Conservation (phyloP, 768 basidiomycete species). For the Suillus paluster region DNA sequence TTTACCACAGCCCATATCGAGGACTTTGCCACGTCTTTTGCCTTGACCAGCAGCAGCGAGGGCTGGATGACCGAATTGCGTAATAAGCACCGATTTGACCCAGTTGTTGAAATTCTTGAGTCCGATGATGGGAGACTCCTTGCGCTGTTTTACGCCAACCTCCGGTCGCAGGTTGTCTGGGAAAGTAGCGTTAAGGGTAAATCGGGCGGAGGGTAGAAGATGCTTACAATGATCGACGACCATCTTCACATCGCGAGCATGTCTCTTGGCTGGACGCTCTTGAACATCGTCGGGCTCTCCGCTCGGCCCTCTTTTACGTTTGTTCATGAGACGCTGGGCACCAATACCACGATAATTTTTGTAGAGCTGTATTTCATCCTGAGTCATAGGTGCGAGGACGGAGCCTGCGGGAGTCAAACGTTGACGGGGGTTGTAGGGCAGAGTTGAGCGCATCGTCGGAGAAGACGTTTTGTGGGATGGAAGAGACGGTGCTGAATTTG, state of each 20-base stretch:
- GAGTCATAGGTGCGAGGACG: constrained; percentile 68
- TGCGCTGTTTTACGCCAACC: constrained; percentile 82
- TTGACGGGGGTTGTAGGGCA: constrained; percentile 68
- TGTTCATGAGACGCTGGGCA: constrained; percentile 50
- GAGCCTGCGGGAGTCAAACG: constrained; percentile 64
- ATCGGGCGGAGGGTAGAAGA: constrained; percentile 12
- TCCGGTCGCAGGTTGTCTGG: constrained; percentile 94
- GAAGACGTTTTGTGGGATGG: constrained; percentile 37
- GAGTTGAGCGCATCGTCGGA: constrained; percentile 35
- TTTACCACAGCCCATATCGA: constrained; percentile 99
- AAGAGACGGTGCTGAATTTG: constrained; percentile 38
- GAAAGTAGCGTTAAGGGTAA: constrained; percentile 10
- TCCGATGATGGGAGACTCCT: constrained; percentile 92
- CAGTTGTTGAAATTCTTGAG: constrained; percentile 99
- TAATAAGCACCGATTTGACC: constrained; percentile 97
- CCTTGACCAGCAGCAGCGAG: constrained; percentile 45
- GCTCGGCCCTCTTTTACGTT: constrained; percentile 54
- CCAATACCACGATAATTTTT: constrained; percentile 62
- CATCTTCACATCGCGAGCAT: constrained; percentile 69
- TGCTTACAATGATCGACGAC: constrained; percentile 82
- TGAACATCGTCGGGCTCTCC: constrained; percentile 43
- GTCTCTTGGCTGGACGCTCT: constrained; percentile 51
- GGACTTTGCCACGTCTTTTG: constrained; percentile 68
- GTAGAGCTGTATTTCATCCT: constrained; percentile 63
- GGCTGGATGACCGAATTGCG: constrained; percentile 81